Evolutionary conservation across 2,329 filamentous ascomycete genomes (phyloP).

Genomic region (Colletotrichum graminicola): DNA sequence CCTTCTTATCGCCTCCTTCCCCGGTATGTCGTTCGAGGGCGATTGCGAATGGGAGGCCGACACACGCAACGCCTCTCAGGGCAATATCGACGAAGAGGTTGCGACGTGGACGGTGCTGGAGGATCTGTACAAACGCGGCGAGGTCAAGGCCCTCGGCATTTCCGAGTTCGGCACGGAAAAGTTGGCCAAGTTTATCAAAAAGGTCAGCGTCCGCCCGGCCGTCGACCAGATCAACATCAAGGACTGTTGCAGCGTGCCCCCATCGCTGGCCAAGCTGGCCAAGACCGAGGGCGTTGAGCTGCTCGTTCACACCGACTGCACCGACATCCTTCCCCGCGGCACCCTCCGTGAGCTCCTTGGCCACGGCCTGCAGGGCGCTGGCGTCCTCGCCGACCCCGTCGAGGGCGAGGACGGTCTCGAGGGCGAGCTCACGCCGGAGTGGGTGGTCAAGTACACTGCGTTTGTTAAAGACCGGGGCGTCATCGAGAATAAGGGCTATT

Average conservation of each 20-base stretch:
- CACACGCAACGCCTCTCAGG: slow-evolving; percentile 70
- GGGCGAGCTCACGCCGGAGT: slow-evolving; percentile 87
- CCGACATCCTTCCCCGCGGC: slow-evolving; percentile 87
- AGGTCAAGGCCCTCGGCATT: slow-evolving; percentile 82
- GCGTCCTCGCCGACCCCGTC: slow-evolving; percentile 76
- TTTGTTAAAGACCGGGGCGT: slow-evolving; percentile 92
- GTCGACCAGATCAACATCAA: slow-evolving; percentile 97
- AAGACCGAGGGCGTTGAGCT: slow-evolving; percentile 86
- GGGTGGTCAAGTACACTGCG: slow-evolving; percentile 98
- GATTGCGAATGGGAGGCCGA: slow-evolving; percentile 86
- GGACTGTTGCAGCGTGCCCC: slow-evolving; percentile 96
- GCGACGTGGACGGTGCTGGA: slow-evolving; percentile 81
- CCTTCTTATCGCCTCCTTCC: slow-evolving; percentile 92
- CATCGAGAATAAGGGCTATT: slow-evolving; percentile 98
- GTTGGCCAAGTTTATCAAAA: slow-evolving; percentile 79
- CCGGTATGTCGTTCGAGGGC: slow-evolving; percentile 92
- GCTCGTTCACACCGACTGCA: slow-evolving; percentile 93
- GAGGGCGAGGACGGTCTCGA: slow-evolving; percentile 69
- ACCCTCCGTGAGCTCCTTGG: slow-evolving; percentile 88
- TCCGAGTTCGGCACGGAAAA: slow-evolving; percentile 92
- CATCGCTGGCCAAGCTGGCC: slow-evolving; percentile 86
- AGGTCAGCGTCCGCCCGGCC: slow-evolving; percentile 77
- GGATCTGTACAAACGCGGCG: slow-evolving; percentile 75
- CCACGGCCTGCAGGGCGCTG: slow-evolving; percentile 77
- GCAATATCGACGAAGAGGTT: slow-evolving; percentile 75